Percentiles rank a stretch among this genome's conserved stretches.
phyloP scores from a whole-genome alignment of 2,329 filamentous ascomycete genomes.

The Arthrobotrys pseudoclavata region DNA sequence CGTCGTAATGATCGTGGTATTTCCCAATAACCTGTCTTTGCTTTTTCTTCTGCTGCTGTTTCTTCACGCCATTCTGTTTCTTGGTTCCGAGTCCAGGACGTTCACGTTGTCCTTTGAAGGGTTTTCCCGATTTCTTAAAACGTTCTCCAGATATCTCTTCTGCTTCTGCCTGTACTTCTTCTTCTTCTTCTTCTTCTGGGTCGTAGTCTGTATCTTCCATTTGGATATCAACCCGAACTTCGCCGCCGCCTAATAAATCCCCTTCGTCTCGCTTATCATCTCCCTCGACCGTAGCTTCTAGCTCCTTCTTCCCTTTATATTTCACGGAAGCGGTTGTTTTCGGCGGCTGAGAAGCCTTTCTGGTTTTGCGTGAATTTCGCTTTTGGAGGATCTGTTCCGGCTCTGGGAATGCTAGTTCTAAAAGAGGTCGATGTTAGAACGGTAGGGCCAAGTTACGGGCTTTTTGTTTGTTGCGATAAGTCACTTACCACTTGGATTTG shows the following conservation, averaged over 20 bases:
- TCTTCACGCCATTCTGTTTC: not conserved
- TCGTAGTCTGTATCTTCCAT: not conserved
- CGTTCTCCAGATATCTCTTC: not conserved
- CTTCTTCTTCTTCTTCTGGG: slow-evolving; percentile 15
- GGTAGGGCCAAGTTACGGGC: not conserved
- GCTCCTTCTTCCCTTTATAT: not conserved
- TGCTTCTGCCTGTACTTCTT: not conserved
- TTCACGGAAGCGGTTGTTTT: slow-evolving; percentile 1
- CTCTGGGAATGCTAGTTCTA: not conserved
- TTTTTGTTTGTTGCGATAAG: not conserved
- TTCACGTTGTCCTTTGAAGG: not conserved
- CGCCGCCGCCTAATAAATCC: not conserved
- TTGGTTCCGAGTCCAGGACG: not conserved
- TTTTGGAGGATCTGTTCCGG: slow-evolving; percentile 4
- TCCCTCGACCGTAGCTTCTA: not conserved
- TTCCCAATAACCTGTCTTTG: not conserved
- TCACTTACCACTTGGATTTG: not conserved
- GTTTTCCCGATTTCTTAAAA: not conserved
- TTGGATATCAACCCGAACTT: not conserved
- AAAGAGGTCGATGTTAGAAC: not conserved
- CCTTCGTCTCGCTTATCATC: slow-evolving; percentile 1
- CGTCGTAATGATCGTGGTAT: slow-evolving; percentile 19
- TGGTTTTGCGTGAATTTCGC: not conserved
- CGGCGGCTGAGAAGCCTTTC: not conserved
- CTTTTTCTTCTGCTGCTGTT: not conserved